These are phyloP conservation scores for Waitea zeae DNA, from an alignment of 1,284 basidiomycete genomes.

Conservation along the genomic window DNA sequence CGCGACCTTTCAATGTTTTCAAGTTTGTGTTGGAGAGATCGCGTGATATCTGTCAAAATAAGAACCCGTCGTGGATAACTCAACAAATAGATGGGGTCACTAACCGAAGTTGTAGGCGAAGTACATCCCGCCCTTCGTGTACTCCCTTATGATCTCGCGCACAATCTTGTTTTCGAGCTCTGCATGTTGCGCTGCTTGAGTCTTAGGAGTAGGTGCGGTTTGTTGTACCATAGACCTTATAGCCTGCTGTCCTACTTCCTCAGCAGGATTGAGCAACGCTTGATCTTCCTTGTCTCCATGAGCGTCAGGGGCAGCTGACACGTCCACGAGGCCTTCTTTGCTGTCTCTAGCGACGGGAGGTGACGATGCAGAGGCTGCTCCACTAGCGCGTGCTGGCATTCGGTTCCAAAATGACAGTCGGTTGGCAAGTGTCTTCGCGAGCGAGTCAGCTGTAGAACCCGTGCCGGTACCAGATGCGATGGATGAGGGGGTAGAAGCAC, in stretches of 20 bases:
- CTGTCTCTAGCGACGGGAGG: too few species aligned
- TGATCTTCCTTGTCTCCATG: slow-evolving; percentile 29
- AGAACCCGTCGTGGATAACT: not conserved
- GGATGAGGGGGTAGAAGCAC: slow-evolving; percentile 35
- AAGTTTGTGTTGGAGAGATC: slow-evolving; percentile 65
- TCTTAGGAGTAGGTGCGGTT: slow-evolving; percentile 38
- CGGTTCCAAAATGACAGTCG: slow-evolving; percentile 59
- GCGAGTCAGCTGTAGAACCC: slow-evolving; percentile 25
- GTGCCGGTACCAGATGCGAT: slow-evolving; percentile 29
- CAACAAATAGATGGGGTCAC: slow-evolving; percentile 8
- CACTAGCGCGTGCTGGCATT: too few species aligned
- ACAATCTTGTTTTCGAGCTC: slow-evolving; percentile 66
- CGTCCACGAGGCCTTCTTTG: too few species aligned
- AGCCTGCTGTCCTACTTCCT: too few species aligned
- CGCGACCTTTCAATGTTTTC: slow-evolving; percentile 38
- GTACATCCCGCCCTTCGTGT: slow-evolving; percentile 65
- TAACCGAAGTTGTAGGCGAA: slow-evolving; percentile 65
- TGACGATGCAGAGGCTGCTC: too few species aligned
- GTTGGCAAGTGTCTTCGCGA: slow-evolving; percentile 42
- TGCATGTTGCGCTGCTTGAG: slow-evolving; percentile 43
- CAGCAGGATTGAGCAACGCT: slow-evolving; percentile 28
- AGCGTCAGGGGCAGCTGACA: too few species aligned
- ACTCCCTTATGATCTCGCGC: slow-evolving; percentile 53
- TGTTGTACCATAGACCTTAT: slow-evolving; percentile 37
- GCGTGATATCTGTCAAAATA: slow-evolving; percentile 43